These are phyloP conservation scores for Lasiosphaeriaceae sp. DNA, from an alignment of 495 filamentous ascomycete species.

Conservation along the genomic window DNA sequence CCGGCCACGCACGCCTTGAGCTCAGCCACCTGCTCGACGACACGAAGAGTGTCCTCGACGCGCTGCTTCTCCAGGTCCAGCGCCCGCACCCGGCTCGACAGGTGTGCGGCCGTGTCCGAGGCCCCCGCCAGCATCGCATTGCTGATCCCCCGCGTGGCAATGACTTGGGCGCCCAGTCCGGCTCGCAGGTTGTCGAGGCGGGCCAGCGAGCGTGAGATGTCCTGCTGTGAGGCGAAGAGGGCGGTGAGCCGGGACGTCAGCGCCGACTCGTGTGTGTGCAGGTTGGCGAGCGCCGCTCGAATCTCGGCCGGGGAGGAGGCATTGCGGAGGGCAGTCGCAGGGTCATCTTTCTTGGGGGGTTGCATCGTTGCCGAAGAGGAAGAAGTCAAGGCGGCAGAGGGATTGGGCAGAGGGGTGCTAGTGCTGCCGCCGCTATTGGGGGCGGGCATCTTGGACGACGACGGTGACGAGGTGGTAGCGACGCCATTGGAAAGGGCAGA, in stretches of 20 bases:
- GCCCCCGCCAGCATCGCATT: constrained; percentile 84
- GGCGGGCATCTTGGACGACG: constrained; percentile 21
- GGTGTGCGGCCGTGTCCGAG: constrained; percentile 77
- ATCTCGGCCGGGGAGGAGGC: constrained; percentile 75
- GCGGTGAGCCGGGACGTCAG: constrained; percentile 71
- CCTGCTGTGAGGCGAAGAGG: constrained; percentile 73
- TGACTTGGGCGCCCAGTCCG: constrained; percentile 81
- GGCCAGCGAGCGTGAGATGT: constrained; percentile 75
- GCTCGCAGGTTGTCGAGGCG: constrained; percentile 90
- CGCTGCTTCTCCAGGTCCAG: constrained; percentile 87
- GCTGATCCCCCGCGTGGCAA: constrained; percentile 76
- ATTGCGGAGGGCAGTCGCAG: constrained; percentile 53
- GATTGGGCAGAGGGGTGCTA: constrained; percentile 4
- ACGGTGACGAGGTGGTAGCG: constrained; percentile 16
- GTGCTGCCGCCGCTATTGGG: constrained; percentile 9
- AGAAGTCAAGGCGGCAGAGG: neutral
- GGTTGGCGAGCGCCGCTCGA: constrained; percentile 64
- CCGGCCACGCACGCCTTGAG: constrained; percentile 94
- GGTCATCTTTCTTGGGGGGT: constrained; percentile 4
- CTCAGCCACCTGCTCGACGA: constrained; percentile 94
- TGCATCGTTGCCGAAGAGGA: neutral
- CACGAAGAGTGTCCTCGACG: constrained; percentile 82
- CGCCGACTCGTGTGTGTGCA: constrained; percentile 69
- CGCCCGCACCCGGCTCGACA: constrained; percentile 77
- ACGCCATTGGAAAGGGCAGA: constrained; percentile 38